phyloP scores from a whole-genome alignment of 257 asterid species.

The Penstemon newberryi region DNA sequence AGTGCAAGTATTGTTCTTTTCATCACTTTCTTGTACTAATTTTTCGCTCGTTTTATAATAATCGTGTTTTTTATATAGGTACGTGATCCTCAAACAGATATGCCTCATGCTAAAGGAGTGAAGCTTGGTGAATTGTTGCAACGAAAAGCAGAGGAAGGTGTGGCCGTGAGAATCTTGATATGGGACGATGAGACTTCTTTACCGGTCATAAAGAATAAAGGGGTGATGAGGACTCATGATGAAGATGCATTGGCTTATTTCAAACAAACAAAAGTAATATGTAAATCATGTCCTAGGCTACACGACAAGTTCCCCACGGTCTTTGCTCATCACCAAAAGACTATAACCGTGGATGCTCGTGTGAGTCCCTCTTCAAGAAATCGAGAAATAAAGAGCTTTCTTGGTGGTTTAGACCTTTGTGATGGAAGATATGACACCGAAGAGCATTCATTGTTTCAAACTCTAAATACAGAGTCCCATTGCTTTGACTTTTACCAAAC shows the following conservation, averaged over 20 bases:
- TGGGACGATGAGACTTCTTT: slow-evolving; percentile 93
- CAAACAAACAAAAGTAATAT: slow-evolving; percentile 70
- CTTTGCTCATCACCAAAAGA: slow-evolving; percentile 87
- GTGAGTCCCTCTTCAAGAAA: slow-evolving; percentile 42
- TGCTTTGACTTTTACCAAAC: slow-evolving; percentile 82
- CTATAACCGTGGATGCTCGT: slow-evolving; percentile 56
- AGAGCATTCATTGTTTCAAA: slow-evolving; percentile 69
- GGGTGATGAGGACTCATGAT: slow-evolving; percentile 83
- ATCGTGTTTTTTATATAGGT: slow-evolving; percentile 43
- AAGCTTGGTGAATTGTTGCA: slow-evolving; percentile 74
- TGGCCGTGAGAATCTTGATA: slow-evolving; percentile 71
- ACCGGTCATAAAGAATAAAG: slow-evolving; percentile 75
- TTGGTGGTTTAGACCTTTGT: slow-evolving; percentile 88
- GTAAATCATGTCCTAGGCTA: slow-evolving; percentile 67
- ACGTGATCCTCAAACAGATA: slow-evolving; percentile 60
- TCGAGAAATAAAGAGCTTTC: slow-evolving; percentile 71
- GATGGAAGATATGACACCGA: slow-evolving; percentile 92
- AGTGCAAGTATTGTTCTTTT: slow-evolving; percentile 23
- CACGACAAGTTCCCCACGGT: slow-evolving; percentile 73
- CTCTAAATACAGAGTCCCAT: slow-evolving; percentile 77
- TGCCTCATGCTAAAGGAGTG: slow-evolving; percentile 74
- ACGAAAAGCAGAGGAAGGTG: slow-evolving; percentile 84
- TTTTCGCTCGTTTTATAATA: neutral
- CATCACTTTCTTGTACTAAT: neutral
- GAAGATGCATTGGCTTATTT: slow-evolving; percentile 72